Conservation (phyloP, 1,284 basidiomycete species). For the Hymenochaete sp. region DNA sequence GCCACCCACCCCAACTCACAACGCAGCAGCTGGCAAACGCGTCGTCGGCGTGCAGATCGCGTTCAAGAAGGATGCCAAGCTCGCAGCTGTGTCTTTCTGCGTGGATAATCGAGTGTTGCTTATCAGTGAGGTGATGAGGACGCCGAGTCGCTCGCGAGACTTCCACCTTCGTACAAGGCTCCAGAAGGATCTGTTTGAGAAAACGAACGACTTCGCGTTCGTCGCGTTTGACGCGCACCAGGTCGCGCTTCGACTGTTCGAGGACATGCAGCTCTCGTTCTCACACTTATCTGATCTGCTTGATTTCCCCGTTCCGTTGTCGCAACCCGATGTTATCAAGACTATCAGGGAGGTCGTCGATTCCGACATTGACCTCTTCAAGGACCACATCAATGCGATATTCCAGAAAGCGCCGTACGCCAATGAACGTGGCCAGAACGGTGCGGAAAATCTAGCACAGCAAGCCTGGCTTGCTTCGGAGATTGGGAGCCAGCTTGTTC, state of each 20-base stretch:
- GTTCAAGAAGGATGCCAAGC: conserved; percentile 5
- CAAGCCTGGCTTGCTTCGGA: conserved; percentile 11
- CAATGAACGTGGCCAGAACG: not conserved
- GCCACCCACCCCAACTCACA: not conserved
- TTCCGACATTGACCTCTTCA: not conserved
- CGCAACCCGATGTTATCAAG: conserved; percentile 5
- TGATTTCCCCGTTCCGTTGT: too few species aligned
- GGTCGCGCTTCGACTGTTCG: conserved; percentile 1
- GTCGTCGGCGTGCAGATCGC: conserved; percentile 6
- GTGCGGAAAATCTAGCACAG: not conserved
- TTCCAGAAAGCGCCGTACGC: conserved; percentile 4
- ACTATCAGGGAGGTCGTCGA: not conserved
- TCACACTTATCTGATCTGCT: conserved; percentile 7
- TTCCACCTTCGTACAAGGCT: not conserved
- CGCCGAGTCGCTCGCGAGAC: not conserved
- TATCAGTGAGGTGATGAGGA: conserved; percentile 4
- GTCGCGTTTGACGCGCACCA: conserved; percentile 8
- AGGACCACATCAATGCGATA: not conserved
- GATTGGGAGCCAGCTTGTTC: not conserved
- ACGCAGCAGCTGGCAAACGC: not conserved
- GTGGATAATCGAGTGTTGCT: conserved; percentile 3
- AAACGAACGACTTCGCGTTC: not conserved
- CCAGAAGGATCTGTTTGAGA: not conserved
- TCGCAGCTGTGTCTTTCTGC: conserved; percentile 3
- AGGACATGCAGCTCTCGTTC: conserved; percentile 3